phyloP scores from a whole-genome alignment of 2,329 filamentous ascomycete species.

The Lecanicillium sp. region DNA sequence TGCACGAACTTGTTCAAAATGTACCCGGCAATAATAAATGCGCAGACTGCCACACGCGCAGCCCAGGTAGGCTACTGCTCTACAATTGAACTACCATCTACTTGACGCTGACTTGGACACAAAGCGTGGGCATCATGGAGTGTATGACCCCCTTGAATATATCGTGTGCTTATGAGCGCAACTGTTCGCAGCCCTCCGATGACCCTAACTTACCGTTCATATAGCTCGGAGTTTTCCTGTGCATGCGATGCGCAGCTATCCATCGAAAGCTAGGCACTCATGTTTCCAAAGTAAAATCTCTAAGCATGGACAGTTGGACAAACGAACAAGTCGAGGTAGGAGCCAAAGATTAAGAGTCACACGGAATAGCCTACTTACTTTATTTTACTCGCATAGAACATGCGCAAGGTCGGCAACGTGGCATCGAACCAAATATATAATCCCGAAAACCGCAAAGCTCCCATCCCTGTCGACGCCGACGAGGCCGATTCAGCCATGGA shows the following conservation, averaged over 20 bases:
- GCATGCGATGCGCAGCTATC: conserved; percentile 92
- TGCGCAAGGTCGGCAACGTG: conserved; percentile 85
- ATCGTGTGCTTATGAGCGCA: too few species aligned
- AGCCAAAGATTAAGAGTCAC: conserved; percentile 9
- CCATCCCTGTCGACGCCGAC: conserved; percentile 83
- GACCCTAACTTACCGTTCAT: conserved; percentile 12
- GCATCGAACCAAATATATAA: conserved; percentile 87
- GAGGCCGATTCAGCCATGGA: conserved; percentile 94
- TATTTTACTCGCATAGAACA: conserved; percentile 51
- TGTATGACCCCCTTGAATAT: conserved; percentile 56
- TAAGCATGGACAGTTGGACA: conserved; percentile 98
- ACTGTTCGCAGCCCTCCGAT: conserved; percentile 8
- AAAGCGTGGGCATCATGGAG: conserved; percentile 95
- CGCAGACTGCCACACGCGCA: conserved; percentile 85
- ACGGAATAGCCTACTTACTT: conserved; percentile 3
- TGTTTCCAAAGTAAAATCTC: conserved; percentile 95
- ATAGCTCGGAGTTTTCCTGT: conserved; percentile 89
- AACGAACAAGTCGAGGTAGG: conserved; percentile 91
- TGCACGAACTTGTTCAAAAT: conserved; percentile 81
- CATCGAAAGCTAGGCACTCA: conserved; percentile 97
- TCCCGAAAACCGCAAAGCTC: conserved; percentile 70
- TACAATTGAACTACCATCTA: too few species aligned
- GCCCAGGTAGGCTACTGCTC: conserved; percentile 61
- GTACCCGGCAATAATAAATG: conserved; percentile 85
- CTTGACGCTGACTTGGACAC: conserved; percentile 17